Base-by-base conservation (phyloP, 2,329 filamentous ascomycete species). In the Penicillium olsonii region DNA sequence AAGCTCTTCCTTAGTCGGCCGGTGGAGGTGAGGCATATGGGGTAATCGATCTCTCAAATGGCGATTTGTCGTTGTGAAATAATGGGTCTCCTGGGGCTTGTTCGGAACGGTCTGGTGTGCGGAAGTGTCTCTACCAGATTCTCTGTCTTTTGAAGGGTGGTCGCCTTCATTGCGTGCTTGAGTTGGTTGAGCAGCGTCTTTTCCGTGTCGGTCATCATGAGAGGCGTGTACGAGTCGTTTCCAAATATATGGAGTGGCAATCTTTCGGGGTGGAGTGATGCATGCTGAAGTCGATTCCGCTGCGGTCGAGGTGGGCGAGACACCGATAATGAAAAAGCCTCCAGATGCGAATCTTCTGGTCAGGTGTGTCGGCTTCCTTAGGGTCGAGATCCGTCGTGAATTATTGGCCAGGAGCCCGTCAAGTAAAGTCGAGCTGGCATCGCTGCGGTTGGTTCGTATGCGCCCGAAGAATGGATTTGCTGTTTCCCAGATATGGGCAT, bases 1-100 rank as follows among this genome's bases (percentile, higher is more conserved):
- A 22, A 99, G 80, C 70, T 99, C 94, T 68, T 96, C 92, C 67
- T 95, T 96, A 7, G 87, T 92, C 5, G 94, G 92, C 17, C 92
- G 82, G 74, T 96, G 82, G 31, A 85, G 69, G 54, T 84, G 90
- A n/a, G 87, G 84, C 69, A 91, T 83, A 61, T 88, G 87, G 19
- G 85, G 82, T 48, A 87, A 71, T 53, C 81, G 79, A 60, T 85
- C 76, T 53, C 84, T 77, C 22, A 87, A 68, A 52, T 78, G 72
- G 37, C 63, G 66, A 52, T 64, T 65, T 5, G 59, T 52, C 29
- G 55, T 40, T 31, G 50, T 46, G n/a, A 46, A 43, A 17, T 56
- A 55, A 17, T 50, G 55, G 29, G 57, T 50, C 42, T 59, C 42
- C 58, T 66, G 60, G 5, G 45, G 59, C 64, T 43, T 60, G 60